phyloP scores from a whole-genome alignment of 768 basidiomycete species.

The Sporobolomyces roseus region DNA sequence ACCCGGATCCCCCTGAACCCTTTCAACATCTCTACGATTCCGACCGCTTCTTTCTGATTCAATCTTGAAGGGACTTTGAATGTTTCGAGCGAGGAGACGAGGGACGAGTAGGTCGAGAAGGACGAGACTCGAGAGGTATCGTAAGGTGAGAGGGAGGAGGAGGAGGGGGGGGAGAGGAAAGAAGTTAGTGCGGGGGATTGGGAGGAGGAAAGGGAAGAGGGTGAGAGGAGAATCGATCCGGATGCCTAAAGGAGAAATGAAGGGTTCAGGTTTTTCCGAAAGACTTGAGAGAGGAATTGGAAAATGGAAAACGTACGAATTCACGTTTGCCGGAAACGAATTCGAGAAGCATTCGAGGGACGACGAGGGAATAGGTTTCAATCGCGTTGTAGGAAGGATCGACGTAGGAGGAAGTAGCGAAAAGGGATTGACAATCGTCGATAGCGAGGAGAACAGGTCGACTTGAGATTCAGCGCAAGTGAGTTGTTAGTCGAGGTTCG shows the following conservation, averaged over 20 bases:
- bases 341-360: conserved; percentile 38
- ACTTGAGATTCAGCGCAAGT: neutral
- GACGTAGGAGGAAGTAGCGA: conserved; percentile 24
- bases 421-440: conserved; percentile 36
- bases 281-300: neutral
- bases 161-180: conserved; percentile 9
- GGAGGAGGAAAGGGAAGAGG: neutral
- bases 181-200: conserved; percentile 16
- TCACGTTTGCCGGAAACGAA: conserved; percentile 22
- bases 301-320: conserved; percentile 6
- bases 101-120: conserved; percentile 8
- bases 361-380: conserved; percentile 33
- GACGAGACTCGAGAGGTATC: neutral
- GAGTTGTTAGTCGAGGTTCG: no score
- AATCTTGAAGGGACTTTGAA: conserved; percentile 17
- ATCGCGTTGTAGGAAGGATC: conserved; percentile 34
- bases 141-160: conserved; percentile 6
- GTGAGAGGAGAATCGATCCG: conserved; percentile 27
- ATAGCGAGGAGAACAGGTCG: conserved; percentile 34
- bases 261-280: neutral
- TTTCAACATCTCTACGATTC: conserved; percentile 28
- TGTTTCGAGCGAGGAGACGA: neutral
- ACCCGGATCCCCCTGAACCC: conserved; percentile 21
- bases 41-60: conserved; percentile 27
- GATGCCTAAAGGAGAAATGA: neutral